Evolutionary conservation across 2,329 filamentous ascomycete genomes (phyloP), one percentile per base, ranked within the genome.

Genomic region (Fusarium haematococcum): DNA sequence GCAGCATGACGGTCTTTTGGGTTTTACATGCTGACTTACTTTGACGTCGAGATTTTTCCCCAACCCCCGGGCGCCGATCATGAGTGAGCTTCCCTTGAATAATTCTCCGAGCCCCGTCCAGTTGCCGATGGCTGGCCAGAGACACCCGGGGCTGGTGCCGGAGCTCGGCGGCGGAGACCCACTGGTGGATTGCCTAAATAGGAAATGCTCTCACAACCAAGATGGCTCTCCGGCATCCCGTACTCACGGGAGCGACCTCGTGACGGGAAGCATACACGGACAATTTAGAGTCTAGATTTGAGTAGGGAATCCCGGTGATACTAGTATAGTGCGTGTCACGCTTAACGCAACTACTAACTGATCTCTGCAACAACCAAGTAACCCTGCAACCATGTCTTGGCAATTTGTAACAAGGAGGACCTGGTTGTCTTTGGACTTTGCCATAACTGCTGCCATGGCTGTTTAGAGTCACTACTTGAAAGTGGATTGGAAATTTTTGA

Each of bases 171-270:
- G 56, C 37, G 20, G 5, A 25, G 57, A 63, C 69, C 73, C 69
- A 75, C 65, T 23, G 57, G 27, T 48, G 8, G 48, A 50, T 67
- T 75, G 50, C 73, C 73, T 65, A 75, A 75, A 71, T 43, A 48
- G 73, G 73, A 45, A 75, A 71, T 65, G 13, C 37, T 25, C 32
- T 61, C 41, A 64, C 13, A 54, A 16, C 16, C 23, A 45, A 39
- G 35, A 56, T 57, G 43, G 41, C 30, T 32, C 37, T 59, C 43
- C 48, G 32, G 27, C 41, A 65, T 52, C 37, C 54, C 45, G 35
- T 59, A 48, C 60, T 50, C 35, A 67, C 52, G 48, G 48, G 14
- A 70, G 32, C 18, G 11, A 35, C n/a, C 25, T 23, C 39, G 41
- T 63, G 33, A 30, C n/a, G 18, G 13, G 65, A 56, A 56, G 58